phyloP scores from a whole-genome alignment of 169 alveolate species.

The Cryptosporidium canis region DNA sequence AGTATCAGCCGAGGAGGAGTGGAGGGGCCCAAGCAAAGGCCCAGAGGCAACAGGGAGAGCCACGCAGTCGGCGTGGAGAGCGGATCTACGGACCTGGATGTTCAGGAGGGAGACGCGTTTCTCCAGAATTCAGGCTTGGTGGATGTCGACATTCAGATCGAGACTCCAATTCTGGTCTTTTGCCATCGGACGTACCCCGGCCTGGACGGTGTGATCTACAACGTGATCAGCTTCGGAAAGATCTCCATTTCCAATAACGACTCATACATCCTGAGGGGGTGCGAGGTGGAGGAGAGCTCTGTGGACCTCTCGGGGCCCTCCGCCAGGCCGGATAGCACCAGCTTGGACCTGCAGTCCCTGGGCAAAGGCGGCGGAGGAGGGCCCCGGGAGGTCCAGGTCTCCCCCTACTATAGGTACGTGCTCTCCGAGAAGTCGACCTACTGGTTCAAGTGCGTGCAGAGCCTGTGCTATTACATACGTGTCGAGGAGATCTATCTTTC shows the following conservation, averaged over 20 bases:
- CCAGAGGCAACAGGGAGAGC: background rate
- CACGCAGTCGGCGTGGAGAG: background rate
- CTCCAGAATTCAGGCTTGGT: background rate
- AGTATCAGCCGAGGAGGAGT: background rate
- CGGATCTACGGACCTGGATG: background rate
- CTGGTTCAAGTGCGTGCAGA: constrained; percentile 60
- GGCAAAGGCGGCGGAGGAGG: background rate
- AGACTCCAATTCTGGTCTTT: constrained; percentile 61
- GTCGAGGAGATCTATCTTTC: constrained; percentile 63
- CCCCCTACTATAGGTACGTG: constrained; percentile 58
- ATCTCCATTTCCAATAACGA: constrained; percentile 52
- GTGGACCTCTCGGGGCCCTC: background rate
- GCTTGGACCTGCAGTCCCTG: constrained; percentile 32
- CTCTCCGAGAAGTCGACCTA: constrained; percentile 32
- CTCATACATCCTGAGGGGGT: background rate
- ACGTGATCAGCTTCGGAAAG: constrained; percentile 62
- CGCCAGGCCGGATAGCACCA: constrained; percentile 6
- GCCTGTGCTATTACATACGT: background rate
- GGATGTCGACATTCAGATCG: constrained; percentile 66
- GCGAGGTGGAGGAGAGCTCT: constrained; percentile 9
- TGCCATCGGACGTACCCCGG: constrained; percentile 2
- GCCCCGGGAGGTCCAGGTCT: background rate
- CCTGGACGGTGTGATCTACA: constrained; percentile 6
- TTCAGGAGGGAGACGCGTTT: background rate
- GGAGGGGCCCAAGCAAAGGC: background rate